A percentile compares a stretch with the other conserved stretches of the same genome.
Conservation (phyloP, 257 asterid species). For the Solanum ossicruentum region DNA sequence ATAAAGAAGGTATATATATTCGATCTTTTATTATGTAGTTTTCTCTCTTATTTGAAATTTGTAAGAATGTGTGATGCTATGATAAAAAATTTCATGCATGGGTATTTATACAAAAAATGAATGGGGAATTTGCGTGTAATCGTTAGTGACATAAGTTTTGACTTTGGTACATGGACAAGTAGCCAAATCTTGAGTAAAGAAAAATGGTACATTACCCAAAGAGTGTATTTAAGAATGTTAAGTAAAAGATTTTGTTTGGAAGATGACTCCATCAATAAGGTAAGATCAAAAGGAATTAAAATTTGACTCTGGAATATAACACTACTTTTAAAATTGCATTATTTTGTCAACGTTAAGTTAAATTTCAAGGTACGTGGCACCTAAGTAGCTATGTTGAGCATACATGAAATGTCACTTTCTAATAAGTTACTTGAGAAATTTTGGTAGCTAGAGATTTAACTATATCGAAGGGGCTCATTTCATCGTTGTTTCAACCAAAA, state of each 20-base stretch:
- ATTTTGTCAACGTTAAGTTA: background rate
- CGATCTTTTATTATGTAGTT: background rate
- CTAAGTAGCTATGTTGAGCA: background rate
- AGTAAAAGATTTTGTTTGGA: constrained; percentile 9
- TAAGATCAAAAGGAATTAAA: background rate
- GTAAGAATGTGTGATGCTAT: background rate
- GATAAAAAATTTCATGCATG: background rate
- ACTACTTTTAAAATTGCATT: background rate
- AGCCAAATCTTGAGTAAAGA: background rate
- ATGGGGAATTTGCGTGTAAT: background rate
- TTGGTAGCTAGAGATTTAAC: background rate
- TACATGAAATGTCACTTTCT: background rate
- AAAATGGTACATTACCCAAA: background rate
- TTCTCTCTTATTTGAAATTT: background rate
- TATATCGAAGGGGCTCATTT: background rate
- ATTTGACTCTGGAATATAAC: background rate
- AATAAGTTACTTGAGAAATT: background rate
- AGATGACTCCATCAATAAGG: constrained; percentile 8
- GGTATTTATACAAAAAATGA: background rate
- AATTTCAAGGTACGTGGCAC: background rate
- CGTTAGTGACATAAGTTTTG: background rate
- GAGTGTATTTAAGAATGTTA: background rate
- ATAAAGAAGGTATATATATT: background rate
- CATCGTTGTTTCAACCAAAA: background rate
- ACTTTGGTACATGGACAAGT: background rate